phyloP scores from a whole-genome alignment of 495 filamentous ascomycete genomes.

The Pseudotulostoma volvatum region DNA sequence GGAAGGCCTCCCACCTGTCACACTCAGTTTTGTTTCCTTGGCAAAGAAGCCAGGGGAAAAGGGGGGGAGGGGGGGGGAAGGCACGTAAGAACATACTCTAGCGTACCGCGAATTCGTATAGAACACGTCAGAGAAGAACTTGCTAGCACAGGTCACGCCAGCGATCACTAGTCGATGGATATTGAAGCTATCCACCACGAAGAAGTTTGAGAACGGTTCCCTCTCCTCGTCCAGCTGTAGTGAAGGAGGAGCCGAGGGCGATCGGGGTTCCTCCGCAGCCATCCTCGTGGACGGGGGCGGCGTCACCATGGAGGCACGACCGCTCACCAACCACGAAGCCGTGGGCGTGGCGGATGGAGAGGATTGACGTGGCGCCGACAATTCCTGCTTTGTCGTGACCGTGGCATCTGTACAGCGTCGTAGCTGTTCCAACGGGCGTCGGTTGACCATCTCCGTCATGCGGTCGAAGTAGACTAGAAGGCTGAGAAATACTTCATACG shows the following conservation, averaged over 20 bases:
- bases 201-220: constrained; percentile 60
- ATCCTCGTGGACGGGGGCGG: constrained; percentile 20
- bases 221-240: constrained; percentile 11
- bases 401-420: constrained; percentile 16
- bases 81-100: constrained; percentile 58
- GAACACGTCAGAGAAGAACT: constrained; percentile 99
- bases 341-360: neutral
- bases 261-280: constrained; percentile 18
- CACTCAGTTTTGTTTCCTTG: too few species aligned
- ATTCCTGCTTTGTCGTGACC: constrained; percentile 2
- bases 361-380: neutral
- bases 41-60: neutral
- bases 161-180: constrained; percentile 96
- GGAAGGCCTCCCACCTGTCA: constrained; percentile 83
- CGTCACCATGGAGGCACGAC: constrained; percentile 17
- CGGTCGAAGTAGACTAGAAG: constrained; percentile 95
- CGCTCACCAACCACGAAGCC: neutral
- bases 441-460: constrained; percentile 94
- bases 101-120: constrained; percentile 99
- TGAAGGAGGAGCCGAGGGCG: constrained; percentile 14
- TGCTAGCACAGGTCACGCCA: constrained; percentile 94
- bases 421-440: constrained; percentile 35
- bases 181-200: constrained; percentile 98
- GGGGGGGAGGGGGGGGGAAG: constrained; percentile 2
- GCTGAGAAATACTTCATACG: constrained; percentile 94